These are phyloP conservation scores for Mayamaea pseudoterrestris DNA, from an alignment of 108 stramenopile genomes.

Conservation along the genomic window DNA sequence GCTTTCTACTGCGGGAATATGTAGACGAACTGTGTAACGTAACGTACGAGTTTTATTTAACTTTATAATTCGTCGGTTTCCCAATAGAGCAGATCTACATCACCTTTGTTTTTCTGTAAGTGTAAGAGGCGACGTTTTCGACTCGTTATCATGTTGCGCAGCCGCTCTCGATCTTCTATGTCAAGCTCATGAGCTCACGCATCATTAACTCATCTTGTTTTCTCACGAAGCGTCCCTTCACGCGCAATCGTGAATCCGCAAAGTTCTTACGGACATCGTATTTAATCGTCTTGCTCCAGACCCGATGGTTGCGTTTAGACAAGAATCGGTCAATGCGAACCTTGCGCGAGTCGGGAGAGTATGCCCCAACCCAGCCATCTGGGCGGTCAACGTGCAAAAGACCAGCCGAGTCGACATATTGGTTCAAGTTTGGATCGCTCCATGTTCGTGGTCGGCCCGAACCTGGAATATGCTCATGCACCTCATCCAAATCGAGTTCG, in stretches of 20 bases:
- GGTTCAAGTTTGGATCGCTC: slow-evolving; percentile 68
- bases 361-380: slow-evolving; percentile 90
- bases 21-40: no score
- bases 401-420: slow-evolving; percentile 47
- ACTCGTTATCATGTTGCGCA: no score
- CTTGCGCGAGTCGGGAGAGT: slow-evolving; percentile 88
- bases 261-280: slow-evolving; percentile 99
- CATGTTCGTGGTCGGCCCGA: slow-evolving; percentile 67
- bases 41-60: no score
- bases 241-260: slow-evolving; percentile 91
- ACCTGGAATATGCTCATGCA: slow-evolving; percentile 50
- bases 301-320: slow-evolving; percentile 86
- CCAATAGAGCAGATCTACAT: no score
- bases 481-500: slow-evolving; percentile 12
- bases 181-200: slow-evolving; percentile 86
- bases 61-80: no score
- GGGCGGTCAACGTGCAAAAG: slow-evolving; percentile 65
- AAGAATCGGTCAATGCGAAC: slow-evolving; percentile 82
- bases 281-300: slow-evolving; percentile 97
- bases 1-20: no score
- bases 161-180: slow-evolving; percentile 28
- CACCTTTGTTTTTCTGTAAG: no score
- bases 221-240: slow-evolving; percentile 97
- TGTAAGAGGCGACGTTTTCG: no score
- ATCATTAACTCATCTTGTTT: slow-evolving; percentile 97